Percentiles rank a stretch among this genome's conserved stretches.
Conservation (phyloP, 768 basidiomycete genomes). For the Tylopilus rubrobrunneus region DNA sequence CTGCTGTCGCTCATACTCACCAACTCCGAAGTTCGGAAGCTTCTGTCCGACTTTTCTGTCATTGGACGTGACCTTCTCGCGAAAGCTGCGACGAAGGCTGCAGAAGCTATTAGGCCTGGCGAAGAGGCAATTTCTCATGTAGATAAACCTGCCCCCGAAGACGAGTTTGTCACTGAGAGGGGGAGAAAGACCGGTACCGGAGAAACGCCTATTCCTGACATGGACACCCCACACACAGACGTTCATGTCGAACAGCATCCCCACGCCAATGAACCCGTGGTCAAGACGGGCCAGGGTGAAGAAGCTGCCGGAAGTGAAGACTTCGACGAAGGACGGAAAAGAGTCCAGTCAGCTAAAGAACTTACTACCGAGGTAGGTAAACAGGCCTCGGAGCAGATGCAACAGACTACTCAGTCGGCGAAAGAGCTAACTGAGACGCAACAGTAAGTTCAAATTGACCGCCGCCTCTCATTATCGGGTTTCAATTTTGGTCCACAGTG, state of each 20-base stretch:
- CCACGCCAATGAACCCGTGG: constrained; percentile 38
- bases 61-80: constrained; percentile 85
- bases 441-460: constrained; percentile 11
- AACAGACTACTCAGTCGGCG: constrained; percentile 1
- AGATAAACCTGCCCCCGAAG: constrained; percentile 64
- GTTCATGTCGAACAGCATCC: constrained; percentile 48
- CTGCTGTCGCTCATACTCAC: constrained; percentile 83
- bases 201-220: constrained; percentile 47
- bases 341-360: constrained; percentile 14
- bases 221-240: constrained; percentile 44
- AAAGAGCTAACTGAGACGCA: constrained; percentile 3
- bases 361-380: neutral
- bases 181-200: constrained; percentile 40
- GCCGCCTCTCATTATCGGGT: too few relatives aligned
- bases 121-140: constrained; percentile 58
- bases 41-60: constrained; percentile 71
- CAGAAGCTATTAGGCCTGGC: constrained; percentile 62
- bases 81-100: constrained; percentile 65
- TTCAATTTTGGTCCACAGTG: constrained; percentile 5
- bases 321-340: constrained; percentile 13
- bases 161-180: constrained; percentile 55
- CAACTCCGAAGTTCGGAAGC: constrained; percentile 90
- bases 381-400: constrained; percentile 7
- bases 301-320: constrained; percentile 29
- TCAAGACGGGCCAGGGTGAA: constrained; percentile 32